Percentiles rank a stretch among this genome's conserved stretches.
Conservation (phyloP, 768 basidiomycete genomes). For the Candolleomyces aberdarensis region DNA sequence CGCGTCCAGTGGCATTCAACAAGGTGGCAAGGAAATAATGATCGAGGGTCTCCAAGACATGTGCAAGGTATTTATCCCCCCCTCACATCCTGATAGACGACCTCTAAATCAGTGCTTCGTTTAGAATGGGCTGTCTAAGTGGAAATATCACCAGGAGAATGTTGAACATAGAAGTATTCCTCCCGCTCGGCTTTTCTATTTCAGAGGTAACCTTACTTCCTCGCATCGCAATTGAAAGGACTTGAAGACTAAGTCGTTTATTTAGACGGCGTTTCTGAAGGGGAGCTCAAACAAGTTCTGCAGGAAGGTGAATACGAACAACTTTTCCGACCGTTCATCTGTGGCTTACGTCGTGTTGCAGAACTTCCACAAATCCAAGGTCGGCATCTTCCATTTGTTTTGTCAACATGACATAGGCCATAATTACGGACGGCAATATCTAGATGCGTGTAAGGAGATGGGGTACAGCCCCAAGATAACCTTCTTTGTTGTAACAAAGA, state of each 20-base stretch:
- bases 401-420: not conserved
- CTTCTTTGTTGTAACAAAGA: conserved; percentile 75
- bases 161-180: not conserved
- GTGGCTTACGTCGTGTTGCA: conserved; percentile 16
- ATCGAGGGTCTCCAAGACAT: conserved; percentile 32
- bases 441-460: conserved; percentile 58
- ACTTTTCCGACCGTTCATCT: not conserved
- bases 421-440: not conserved
- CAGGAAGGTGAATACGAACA: conserved; percentile 11
- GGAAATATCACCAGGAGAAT: not conserved
- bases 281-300: conserved; percentile 51
- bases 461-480: conserved; percentile 68
- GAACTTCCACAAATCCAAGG: conserved; percentile 61
- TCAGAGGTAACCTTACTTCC: not conserved
- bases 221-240: no score
- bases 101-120: not conserved
- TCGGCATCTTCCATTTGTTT: conserved; percentile 16
- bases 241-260: no score
- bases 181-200: not conserved
- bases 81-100: not conserved
- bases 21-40: conserved; percentile 63
- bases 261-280: conserved; percentile 53
- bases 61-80: not conserved
- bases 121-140: conserved; percentile 1
- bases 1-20: conserved; percentile 61